phyloP scores from a whole-genome alignment of 352 stramenopile species.

The Aphanomyces stellatus region DNA sequence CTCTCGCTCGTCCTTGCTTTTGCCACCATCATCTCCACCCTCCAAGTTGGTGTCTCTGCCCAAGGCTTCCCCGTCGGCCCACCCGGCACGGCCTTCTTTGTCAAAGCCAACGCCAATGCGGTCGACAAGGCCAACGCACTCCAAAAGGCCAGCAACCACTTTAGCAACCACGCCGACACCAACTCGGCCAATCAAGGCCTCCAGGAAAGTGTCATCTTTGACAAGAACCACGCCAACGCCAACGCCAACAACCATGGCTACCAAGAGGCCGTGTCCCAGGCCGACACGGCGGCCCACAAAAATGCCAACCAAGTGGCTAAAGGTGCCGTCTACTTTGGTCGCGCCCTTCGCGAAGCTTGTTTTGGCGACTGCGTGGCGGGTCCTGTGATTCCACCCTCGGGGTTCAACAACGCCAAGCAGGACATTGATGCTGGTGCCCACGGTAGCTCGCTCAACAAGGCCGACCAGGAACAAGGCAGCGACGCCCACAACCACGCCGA shows the following conservation, averaged over 20 bases:
- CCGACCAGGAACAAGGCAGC: background rate
- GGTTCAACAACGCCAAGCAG: background rate
- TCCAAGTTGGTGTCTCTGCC: background rate
- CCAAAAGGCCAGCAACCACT: background rate
- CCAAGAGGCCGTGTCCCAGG: background rate
- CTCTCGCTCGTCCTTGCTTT: background rate
- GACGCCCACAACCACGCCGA: background rate
- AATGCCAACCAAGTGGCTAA: background rate
- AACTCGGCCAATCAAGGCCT: background rate
- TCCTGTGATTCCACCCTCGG: background rate
- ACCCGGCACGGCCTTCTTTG: background rate
- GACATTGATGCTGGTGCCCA: background rate
- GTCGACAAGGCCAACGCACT: background rate
- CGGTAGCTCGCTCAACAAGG: background rate
- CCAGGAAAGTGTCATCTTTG: background rate
- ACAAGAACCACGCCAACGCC: background rate
- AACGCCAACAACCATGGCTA: background rate
- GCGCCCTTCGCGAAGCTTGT: no score
- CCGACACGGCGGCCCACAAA: background rate
- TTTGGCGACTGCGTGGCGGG: background rate
- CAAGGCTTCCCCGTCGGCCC: background rate
- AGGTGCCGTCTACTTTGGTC: background rate
- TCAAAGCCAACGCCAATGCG: background rate
- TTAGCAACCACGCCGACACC: slow-evolving; percentile 3
- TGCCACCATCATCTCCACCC: background rate